These are phyloP conservation scores for Rhodotorula paludigena DNA, from an alignment of 768 basidiomycete genomes.

Conservation along the genomic window DNA sequence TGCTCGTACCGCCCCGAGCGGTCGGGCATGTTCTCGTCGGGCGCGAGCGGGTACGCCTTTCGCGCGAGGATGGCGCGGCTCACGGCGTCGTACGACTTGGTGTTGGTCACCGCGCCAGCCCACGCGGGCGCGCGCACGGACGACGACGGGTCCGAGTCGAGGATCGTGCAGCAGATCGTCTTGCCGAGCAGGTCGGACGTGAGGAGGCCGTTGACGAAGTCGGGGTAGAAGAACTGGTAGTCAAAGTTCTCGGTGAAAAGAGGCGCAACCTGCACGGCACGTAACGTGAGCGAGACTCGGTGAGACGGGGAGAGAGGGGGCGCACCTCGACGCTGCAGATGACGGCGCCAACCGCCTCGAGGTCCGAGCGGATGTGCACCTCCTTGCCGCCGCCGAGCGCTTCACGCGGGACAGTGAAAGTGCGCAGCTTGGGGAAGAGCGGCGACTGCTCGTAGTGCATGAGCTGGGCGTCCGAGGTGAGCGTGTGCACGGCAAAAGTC, in stretches of 20 bases:
- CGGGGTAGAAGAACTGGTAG: conserved; percentile 80
- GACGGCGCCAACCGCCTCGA: conserved; percentile 82
- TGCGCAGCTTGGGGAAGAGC: conserved; percentile 62
- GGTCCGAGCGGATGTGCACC: conserved; percentile 78
- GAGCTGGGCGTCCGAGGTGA: conserved; percentile 74
- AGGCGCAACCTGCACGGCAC: conserved; percentile 69
- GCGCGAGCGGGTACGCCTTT: conserved; percentile 93
- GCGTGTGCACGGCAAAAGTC: conserved; percentile 58
- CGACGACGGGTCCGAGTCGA: conserved; percentile 43
- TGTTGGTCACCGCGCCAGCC: conserved; percentile 88
- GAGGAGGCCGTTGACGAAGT: conserved; percentile 90
- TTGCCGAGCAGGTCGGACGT: conserved; percentile 93
- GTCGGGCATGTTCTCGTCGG: conserved; percentile 84
- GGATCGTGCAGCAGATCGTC: conserved; percentile 84
- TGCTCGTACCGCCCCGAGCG: conserved; percentile 73
- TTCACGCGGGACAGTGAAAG: conserved; percentile 69
- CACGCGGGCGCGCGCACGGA: conserved; percentile 53
- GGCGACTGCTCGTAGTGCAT: conserved; percentile 75
- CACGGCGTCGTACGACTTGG: conserved; percentile 81
- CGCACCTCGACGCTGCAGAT: conserved; percentile 86
- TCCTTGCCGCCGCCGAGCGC: conserved; percentile 67
- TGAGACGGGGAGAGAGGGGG: conserved; percentile 14
- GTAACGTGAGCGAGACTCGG: background rate
- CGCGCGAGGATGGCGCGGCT: conserved; percentile 89
- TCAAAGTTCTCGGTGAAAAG: conserved; percentile 99